Evolutionary conservation across 495 filamentous ascomycete genomes (phyloP).

Genomic region (Aspergillus biplanus): DNA sequence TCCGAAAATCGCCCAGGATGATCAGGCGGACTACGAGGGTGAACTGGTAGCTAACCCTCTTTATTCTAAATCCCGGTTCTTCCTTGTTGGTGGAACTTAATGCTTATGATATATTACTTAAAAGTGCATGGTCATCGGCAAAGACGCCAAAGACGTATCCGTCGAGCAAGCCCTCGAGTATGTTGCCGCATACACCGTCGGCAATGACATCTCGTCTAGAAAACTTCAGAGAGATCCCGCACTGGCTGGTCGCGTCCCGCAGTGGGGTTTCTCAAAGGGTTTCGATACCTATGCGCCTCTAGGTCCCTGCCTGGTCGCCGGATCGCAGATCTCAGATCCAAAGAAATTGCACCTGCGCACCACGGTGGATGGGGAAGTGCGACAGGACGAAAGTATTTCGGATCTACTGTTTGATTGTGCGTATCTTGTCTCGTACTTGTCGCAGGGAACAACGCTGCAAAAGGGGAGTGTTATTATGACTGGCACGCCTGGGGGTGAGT

Average conservation of each 20-base stretch:
- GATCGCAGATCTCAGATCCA: conserved; percentile 39
- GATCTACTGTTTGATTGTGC: conserved; percentile 73
- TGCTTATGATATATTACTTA: neutral
- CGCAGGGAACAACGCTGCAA: conserved; percentile 68
- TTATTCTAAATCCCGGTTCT: neutral
- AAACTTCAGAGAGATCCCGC: conserved; percentile 58
- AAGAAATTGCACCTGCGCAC: conserved; percentile 59
- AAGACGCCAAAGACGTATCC: conserved; percentile 61
- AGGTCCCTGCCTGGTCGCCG: conserved; percentile 49
- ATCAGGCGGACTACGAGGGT: conserved; percentile 56
- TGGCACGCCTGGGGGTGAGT: conserved; percentile 53
- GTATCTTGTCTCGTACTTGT: conserved; percentile 66
- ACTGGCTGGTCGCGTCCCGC: conserved; percentile 63
- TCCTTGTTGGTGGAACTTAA: neutral
- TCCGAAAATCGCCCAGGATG: conserved; percentile 52
- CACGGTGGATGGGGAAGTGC: conserved; percentile 62
- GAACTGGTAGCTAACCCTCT: conserved; percentile 35
- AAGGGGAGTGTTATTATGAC: conserved; percentile 76
- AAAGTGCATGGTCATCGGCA: conserved; percentile 59
- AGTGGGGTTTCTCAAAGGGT: conserved; percentile 73
- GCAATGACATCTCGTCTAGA: conserved; percentile 73
- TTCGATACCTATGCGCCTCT: conserved; percentile 76
- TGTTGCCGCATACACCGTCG: conserved; percentile 69
- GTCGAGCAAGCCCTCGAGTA: conserved; percentile 64
- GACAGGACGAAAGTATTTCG: conserved; percentile 64